phyloP scores from a whole-genome alignment of 2,329 filamentous ascomycete species.

The Arachnopeziza araneosa region DNA sequence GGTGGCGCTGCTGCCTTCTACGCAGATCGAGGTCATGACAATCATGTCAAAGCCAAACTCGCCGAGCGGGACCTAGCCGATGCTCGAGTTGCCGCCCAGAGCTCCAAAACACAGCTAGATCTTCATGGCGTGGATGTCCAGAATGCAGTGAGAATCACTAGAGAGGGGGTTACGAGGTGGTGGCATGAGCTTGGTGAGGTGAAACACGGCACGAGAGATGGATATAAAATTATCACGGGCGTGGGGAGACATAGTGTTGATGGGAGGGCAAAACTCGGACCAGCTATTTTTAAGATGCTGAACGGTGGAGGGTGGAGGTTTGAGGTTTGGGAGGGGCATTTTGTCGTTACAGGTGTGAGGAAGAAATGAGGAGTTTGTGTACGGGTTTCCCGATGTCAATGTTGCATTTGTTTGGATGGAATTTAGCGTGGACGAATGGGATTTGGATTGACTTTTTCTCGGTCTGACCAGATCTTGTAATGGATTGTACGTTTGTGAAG shows the following conservation, averaged over 20 bases:
- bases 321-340: slow-evolving; percentile 47
- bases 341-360: slow-evolving; percentile 1
- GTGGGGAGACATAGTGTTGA: slow-evolving; percentile 71
- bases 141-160: slow-evolving; percentile 75
- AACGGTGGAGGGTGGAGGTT: slow-evolving; percentile 79
- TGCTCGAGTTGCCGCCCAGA: slow-evolving; percentile 62
- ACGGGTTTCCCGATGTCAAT: neutral
- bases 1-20: slow-evolving; percentile 74
- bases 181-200: slow-evolving; percentile 65
- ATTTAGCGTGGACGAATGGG: neutral
- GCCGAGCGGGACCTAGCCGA: slow-evolving; percentile 66
- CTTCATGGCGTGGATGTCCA: slow-evolving; percentile 78
- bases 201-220: slow-evolving; percentile 33
- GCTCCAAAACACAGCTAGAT: slow-evolving; percentile 57
- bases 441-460: neutral
- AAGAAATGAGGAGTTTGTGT: neutral
- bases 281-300: slow-evolving; percentile 72
- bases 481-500: too few species aligned
- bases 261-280: slow-evolving; percentile 69
- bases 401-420: neutral
- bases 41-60: slow-evolving; percentile 49
- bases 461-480: neutral
- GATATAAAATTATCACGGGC: slow-evolving; percentile 76
- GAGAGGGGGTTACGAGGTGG: slow-evolving; percentile 63
- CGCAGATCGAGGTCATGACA: slow-evolving; percentile 61